A percentile compares a stretch with the other conserved stretches of the same genome.
Conservation (phyloP, 2,329 filamentous ascomycete species). For the Ascochyta fabae region DNA sequence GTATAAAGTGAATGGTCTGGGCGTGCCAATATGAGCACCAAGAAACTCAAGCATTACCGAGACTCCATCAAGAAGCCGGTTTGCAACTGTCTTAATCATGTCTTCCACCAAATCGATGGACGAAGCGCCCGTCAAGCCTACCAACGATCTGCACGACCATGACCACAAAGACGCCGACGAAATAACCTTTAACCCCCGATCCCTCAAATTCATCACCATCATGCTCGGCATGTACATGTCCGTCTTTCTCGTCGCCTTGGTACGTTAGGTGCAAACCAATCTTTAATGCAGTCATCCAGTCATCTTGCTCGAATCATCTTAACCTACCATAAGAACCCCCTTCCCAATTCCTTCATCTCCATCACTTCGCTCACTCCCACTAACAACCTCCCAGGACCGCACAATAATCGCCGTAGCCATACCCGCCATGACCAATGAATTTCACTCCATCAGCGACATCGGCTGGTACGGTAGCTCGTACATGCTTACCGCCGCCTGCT, state of each 20-base stretch:
- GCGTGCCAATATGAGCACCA: neutral
- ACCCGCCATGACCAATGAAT: conserved; percentile 37
- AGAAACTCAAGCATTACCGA: neutral
- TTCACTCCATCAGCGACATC: conserved; percentile 35
- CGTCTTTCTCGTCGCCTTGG: conserved; percentile 35
- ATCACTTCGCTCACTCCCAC: neutral
- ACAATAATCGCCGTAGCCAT: conserved; percentile 35
- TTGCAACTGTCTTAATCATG: neutral
- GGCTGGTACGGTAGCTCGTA: conserved; percentile 48
- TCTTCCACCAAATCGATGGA: neutral
- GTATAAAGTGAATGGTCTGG: neutral
- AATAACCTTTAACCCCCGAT: conserved; percentile 34
- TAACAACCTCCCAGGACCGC: conserved; percentile 14
- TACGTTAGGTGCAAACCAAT: neutral
- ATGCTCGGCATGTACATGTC: conserved; percentile 34
- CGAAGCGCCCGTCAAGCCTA: neutral
- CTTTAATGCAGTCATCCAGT: neutral
- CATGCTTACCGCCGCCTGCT: conserved; percentile 53
- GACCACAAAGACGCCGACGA: conserved; percentile 20
- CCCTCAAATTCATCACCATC: conserved; percentile 30
- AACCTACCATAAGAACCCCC: too few species aligned
- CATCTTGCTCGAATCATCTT: too few species aligned
- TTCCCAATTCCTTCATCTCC: too few species aligned
- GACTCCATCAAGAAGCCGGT: neutral
- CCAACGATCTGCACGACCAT: conserved; percentile 1